Conservation (phyloP, 306 rosid genomes). For the Fragaria vesca region DNA sequence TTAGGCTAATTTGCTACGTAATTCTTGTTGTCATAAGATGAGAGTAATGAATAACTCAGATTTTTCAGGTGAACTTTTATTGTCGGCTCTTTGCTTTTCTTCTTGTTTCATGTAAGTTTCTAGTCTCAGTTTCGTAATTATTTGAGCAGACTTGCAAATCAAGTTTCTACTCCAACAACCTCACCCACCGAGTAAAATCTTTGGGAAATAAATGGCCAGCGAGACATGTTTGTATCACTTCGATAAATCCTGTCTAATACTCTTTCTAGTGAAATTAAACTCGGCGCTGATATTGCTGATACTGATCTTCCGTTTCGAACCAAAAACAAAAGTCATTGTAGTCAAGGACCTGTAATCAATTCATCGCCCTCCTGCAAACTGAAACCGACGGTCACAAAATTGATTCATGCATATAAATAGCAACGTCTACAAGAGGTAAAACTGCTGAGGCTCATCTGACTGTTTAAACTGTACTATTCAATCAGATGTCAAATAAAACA, state of each 20-base stretch:
- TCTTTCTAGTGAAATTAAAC: background rate
- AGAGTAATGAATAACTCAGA: slow-evolving; percentile 14
- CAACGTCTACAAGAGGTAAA: background rate
- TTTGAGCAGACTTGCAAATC: background rate
- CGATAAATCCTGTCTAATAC: background rate
- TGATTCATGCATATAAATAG: background rate
- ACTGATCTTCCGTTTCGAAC: background rate
- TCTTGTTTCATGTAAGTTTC: background rate
- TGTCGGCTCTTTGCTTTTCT: background rate
- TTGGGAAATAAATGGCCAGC: background rate
- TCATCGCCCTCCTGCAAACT: slow-evolving; percentile 1
- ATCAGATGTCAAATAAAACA: background rate
- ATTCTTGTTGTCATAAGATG: background rate
- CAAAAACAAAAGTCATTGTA: background rate
- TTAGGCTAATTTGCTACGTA: background rate
- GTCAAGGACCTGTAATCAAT: background rate
- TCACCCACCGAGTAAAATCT: background rate
- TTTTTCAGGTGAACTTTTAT: background rate
- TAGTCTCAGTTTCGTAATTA: background rate
- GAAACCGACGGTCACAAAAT: background rate
- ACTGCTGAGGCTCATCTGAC: background rate
- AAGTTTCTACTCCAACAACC: background rate
- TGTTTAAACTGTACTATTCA: background rate
- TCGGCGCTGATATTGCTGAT: background rate
- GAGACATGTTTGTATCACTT: background rate